Base-by-base conservation (phyloP, 495 filamentous ascomycete species). In the Aspergillus indologenus region DNA sequence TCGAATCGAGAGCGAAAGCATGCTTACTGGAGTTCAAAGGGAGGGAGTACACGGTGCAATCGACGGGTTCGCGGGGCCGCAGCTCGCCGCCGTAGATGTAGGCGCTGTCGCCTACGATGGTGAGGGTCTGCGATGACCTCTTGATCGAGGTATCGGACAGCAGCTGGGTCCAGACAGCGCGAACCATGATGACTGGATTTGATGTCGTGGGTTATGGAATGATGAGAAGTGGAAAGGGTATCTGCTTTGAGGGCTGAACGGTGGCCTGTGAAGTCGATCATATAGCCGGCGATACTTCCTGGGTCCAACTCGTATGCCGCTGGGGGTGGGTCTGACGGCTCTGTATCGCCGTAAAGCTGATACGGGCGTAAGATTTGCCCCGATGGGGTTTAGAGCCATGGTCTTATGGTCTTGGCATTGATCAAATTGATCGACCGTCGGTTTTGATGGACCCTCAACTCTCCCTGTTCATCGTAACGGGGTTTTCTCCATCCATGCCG, bases 31-130 rank as follows among this genome's bases (percentile, higher is more conserved):
- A 47, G 15, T 45, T 40, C 9, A 92, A 68, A 0, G 79, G 81
- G 47, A 94, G 65, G 34, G 84, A 72, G 65, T 92, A 85, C 66
- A 92, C 82, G 60, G 83, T 80, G 64, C 89, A 89, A 68, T 90
- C 87, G 29, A 83, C 74, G 12, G 85, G 84, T 65, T 65, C 73
- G 56, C 63, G 78, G 46, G 64, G 79, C 58, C 61, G 64, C 57
- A 70, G 63, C 63, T 73, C 78, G 51, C 75, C 67, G 7, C 81
- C 76, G 50, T 71, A 79, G n/a, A 76, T 59, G 19, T 76, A 92
- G 17, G 85, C 82, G 46, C 81, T 79, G n/a, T 83, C 79, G 56
- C 79, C 80, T 29, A 92, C 67, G 51, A 91, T 73, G 17, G 88
- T 83, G 50, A 90, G 66, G 5, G 85, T 81, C 63, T 93, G 90